These are phyloP conservation scores for Aspergillus egyptiacus DNA, from an alignment of 495 filamentous ascomycete genomes.

Conservation along the genomic window DNA sequence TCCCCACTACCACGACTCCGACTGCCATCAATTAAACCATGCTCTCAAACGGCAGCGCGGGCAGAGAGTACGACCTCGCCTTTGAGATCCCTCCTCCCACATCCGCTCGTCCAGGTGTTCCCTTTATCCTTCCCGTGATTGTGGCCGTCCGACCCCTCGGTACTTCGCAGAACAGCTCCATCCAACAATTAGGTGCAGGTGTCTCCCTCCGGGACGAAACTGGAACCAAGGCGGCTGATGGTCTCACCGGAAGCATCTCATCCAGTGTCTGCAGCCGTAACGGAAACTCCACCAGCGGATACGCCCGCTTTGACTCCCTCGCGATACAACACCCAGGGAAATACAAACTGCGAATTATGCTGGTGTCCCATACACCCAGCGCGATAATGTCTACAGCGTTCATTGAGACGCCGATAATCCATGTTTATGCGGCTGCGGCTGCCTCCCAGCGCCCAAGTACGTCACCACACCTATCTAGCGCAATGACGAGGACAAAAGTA, in stretches of 20 bases:
- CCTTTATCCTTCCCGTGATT: constrained; percentile 34
- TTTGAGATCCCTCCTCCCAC: constrained; percentile 33
- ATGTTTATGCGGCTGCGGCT: constrained; percentile 27
- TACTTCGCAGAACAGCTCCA: constrained; percentile 17
- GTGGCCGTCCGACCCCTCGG: constrained; percentile 33
- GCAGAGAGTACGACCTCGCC: constrained; percentile 31
- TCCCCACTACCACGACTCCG: too few relatives aligned
- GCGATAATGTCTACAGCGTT: constrained; percentile 31
- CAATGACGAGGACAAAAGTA: background rate
- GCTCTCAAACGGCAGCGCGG: constrained; percentile 18
- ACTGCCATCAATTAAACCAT: too few relatives aligned
- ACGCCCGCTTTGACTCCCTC: constrained; percentile 30
- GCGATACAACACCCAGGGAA: constrained; percentile 30
- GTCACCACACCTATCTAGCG: constrained; percentile 9
- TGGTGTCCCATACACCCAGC: constrained; percentile 26
- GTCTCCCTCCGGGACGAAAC: constrained; percentile 30
- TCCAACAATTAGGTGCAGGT: constrained; percentile 32
- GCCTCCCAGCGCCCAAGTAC: constrained; percentile 32
- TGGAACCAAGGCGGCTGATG: constrained; percentile 20
- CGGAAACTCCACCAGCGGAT: constrained; percentile 34
- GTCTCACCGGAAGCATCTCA: constrained; percentile 29
- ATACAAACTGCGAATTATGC: constrained; percentile 35
- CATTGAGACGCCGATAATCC: constrained; percentile 31
- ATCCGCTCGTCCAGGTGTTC: constrained; percentile 22
- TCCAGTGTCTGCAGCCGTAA: constrained; percentile 33